Base-by-base conservation (phyloP, 768 basidiomycete genomes). In the Pseudohyphozyma bogoriensis region DNA sequence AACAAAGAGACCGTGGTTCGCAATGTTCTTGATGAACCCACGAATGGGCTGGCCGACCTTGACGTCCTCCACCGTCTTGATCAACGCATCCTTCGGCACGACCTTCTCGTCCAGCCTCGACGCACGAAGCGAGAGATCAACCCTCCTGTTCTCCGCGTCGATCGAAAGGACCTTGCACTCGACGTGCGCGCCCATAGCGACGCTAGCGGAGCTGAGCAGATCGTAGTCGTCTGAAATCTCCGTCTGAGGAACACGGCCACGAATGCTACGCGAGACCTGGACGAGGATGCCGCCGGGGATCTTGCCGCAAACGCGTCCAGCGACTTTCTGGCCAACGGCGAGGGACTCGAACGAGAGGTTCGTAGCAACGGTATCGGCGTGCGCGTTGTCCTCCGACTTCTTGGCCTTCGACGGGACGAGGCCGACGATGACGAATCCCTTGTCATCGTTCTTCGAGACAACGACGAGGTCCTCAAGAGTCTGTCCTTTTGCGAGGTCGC, bases 1-100 rank as follows among this genome's bases (percentile, higher is more conserved):
- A 4, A 99, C 89, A 68, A 95, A 97, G 24, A 99, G 70, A 20
- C 93, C 93, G 70, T 86, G 84, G 49, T 89, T 85, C 22, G 82
- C 80, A 35, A 97, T 78, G 68, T 82, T 87, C 76, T 89, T 95
- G 70, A 96, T 80, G 70, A 93, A 89, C 15, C 93, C 93, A 55
- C 89, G 81, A 22, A 92, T 76, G n/a, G 77, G 80, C 54, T 85
- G 78, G 7, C 90, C 92, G 28, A 80, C 78, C 67, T 85, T 83
- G 4, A 76, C 75, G 13, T 88, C 60, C 32, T 72, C 72, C n/a
- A 74, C 75, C 63, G 91, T 80, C 72, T 89, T 86, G 49, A 79
- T 78, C 72, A 92, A 88, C 16, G 80, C 75, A 1, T 88, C 74
- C 11, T 77, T 70, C 18, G 76, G 75, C 24, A 70, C 69, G 53